These are phyloP conservation scores for Yamadazyma akitaensis DNA, from an alignment of 805 yeast species.

Conservation along the genomic window DNA sequence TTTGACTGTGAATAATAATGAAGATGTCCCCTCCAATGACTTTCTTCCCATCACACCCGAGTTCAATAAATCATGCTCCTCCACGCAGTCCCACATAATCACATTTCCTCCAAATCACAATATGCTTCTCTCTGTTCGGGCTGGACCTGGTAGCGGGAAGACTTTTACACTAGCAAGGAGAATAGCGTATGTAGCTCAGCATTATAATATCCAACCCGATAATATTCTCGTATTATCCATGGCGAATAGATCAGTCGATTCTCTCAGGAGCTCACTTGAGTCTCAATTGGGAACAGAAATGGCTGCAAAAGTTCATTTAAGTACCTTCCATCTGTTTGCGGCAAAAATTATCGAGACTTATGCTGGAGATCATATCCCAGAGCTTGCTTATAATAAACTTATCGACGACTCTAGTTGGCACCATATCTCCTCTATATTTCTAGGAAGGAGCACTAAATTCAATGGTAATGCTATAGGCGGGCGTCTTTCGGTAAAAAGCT, in stretches of 20 bases:
- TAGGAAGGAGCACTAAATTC: conserved; percentile 32
- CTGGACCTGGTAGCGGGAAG: conserved; percentile 79
- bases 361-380: conserved; percentile 17
- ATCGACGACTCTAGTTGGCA: conserved; percentile 58
- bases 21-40: not conserved
- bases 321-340: conserved; percentile 66
- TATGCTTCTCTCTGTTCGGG: conserved; percentile 48
- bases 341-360: conserved; percentile 44
- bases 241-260: conserved; percentile 67
- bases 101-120: conserved; percentile 35
- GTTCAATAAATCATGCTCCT: not conserved
- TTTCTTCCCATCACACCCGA: not conserved
- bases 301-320: conserved; percentile 36
- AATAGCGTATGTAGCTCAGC: conserved; percentile 44
- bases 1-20: not conserved
- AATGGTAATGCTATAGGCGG: conserved; percentile 23
- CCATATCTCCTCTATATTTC: conserved; percentile 28
- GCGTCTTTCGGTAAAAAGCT: conserved; percentile 18
- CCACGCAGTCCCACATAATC: conserved; percentile 22
- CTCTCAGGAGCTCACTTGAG: conserved; percentile 32
- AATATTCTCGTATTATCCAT: conserved; percentile 61
- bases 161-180: conserved; percentile 57
- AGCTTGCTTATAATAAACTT: conserved; percentile 22
- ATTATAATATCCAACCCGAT: conserved; percentile 40
- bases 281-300: conserved; percentile 31